These are phyloP conservation scores for Perkinsus chesapeaki DNA, from an alignment of 169 alveolate genomes.

Conservation along the genomic window DNA sequence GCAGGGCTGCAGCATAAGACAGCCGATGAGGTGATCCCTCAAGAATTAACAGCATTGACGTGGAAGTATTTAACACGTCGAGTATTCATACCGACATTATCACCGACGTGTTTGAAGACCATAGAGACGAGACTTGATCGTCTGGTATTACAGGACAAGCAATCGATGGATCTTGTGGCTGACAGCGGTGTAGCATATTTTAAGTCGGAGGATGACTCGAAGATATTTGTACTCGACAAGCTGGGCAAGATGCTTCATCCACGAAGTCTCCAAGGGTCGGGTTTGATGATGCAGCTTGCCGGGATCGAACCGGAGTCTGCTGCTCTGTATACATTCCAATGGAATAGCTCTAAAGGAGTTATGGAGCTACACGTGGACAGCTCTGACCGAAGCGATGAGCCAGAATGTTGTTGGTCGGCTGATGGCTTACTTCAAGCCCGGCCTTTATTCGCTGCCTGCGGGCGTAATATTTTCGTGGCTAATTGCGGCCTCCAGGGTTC, in stretches of 20 bases:
- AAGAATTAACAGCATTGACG: background rate
- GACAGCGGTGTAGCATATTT: background rate
- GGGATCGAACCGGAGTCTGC: conserved; percentile 1
- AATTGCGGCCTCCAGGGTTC: background rate
- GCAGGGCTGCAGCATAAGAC: background rate
- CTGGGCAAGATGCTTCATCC: background rate
- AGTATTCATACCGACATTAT: background rate
- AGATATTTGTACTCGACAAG: background rate
- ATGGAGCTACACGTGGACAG: background rate
- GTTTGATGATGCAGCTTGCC: background rate
- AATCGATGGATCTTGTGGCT: background rate
- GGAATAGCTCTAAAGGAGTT: background rate
- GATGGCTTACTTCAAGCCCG: background rate
- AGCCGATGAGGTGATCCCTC: background rate
- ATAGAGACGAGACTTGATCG: background rate
- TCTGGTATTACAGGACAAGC: background rate
- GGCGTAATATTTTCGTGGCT: background rate
- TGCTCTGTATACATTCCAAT: background rate
- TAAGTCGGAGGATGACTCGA: background rate
- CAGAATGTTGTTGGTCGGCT: background rate
- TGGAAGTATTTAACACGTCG: background rate
- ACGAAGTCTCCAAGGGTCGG: background rate
- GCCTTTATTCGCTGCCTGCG: background rate
- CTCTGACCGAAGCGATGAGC: background rate
- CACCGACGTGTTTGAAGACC: background rate